Base-by-base conservation (phyloP, 441 rosid species). In the Theobroma grandiflorum region DNA sequence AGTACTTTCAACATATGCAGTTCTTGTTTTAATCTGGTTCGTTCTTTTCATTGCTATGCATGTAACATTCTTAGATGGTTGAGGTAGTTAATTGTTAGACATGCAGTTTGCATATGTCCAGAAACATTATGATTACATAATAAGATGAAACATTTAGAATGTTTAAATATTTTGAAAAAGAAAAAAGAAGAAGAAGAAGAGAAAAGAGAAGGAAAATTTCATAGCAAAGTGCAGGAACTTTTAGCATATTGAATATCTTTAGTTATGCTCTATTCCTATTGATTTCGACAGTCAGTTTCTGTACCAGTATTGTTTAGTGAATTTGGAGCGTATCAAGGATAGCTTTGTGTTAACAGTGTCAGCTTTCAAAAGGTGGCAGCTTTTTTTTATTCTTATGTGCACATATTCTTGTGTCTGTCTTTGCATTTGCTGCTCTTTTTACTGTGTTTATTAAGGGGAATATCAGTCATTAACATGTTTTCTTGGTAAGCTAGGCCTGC, bases 401-500 rank as follows among this genome's bases (percentile, higher is more conserved):
- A 20, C 40, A 26, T 50, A 37, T 26, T 10, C 4, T 14, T 63
- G 11, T 59, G 58, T 26, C 5, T 68, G 50, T 37, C 47, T 78
- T 8, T 72, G 64, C 52, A 59, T 69, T 33, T 43, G 72, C 33
- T 35, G 20, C 47, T 59, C 38, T 67, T 45, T 53, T 50, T 40
- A 35, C 35, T 26, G 47, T 80, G 47, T 75, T 57, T 55, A 35
- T 47, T 22, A 49, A 50, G 73, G 82, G 71, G 38, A 63, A 76
- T 55, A n/a, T 42, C 72, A 72, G 78, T 79, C 69, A 79, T 82
- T 84, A 81, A 87, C 85, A 83, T 84, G 43, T 70, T 80, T 81
- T 85, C 76, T 82, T 88, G 85, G 90, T 81, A 84, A 80, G 82
- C 82, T 90, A 96, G 98, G 93, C 87, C 97, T 80, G 76, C 91